Percentiles rank a stretch among this genome's conserved stretches.
These are phyloP conservation scores for Huntiella decipiens DNA, from an alignment of 2,329 filamentous ascomycete species.

Conservation along the genomic window DNA sequence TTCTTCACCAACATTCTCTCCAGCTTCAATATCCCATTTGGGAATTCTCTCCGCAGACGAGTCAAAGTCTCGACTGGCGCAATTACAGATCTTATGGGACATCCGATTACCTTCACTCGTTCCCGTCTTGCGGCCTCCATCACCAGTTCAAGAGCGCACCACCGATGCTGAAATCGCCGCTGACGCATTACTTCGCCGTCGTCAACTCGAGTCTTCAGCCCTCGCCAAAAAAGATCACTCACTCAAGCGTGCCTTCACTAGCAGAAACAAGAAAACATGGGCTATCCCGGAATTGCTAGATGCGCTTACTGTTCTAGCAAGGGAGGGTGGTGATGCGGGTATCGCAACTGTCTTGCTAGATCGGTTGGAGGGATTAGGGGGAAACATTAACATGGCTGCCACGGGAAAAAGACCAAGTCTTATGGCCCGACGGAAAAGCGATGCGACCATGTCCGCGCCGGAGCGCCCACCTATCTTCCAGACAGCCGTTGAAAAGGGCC, in stretches of 20 bases:
- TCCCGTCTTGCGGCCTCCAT: conserved; percentile 14
- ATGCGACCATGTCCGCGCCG: conserved; percentile 19
- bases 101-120: not conserved
- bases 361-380: conserved; percentile 29
- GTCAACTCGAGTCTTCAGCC: conserved; percentile 16
- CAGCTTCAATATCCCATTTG: too few relatives aligned
- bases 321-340: conserved; percentile 29
- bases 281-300: conserved; percentile 34
- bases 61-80: too few relatives aligned
- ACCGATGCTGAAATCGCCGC: conserved; percentile 31
- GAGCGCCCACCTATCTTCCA: conserved; percentile 32
- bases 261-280: conserved; percentile 31
- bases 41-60: too few relatives aligned
- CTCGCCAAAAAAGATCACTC: conserved; percentile 8
- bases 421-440: conserved; percentile 28
- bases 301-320: conserved; percentile 29
- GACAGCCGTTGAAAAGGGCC: conserved; percentile 29
- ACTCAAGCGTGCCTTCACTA: conserved; percentile 24
- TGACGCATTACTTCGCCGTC: conserved; percentile 34
- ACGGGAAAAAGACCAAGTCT: conserved; percentile 27
- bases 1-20: too few relatives aligned
- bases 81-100: too few relatives aligned
- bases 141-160: conserved; percentile 23
- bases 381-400: conserved; percentile 27
- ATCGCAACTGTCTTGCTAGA: conserved; percentile 36